Percentiles rank a stretch among this genome's conserved stretches.
These are phyloP conservation scores for Quercus phellos DNA, from an alignment of 331 rosid species.

Conservation along the genomic window DNA sequence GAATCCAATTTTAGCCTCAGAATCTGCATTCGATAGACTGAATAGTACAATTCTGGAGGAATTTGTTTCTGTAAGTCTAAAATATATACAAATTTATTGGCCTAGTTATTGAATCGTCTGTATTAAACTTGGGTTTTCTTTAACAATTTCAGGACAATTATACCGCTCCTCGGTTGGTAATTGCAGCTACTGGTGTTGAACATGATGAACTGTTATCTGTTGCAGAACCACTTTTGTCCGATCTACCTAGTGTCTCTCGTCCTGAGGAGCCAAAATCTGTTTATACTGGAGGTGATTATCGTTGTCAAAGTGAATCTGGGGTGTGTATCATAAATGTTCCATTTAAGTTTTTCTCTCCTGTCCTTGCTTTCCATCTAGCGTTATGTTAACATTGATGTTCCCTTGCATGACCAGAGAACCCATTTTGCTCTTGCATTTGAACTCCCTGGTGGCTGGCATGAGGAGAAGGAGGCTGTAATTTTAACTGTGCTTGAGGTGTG, in stretches of 20 bases:
- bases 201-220: slow-evolving; percentile 73
- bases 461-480: slow-evolving; percentile 79
- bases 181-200: slow-evolving; percentile 94
- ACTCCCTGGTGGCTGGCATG: slow-evolving; percentile 94
- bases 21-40: slow-evolving; percentile 56
- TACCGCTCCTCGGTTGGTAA: slow-evolving; percentile 74
- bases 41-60: slow-evolving; percentile 64
- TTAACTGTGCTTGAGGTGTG: slow-evolving; percentile 86
- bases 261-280: slow-evolving; percentile 66
- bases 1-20: slow-evolving; percentile 79
- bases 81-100: neutral
- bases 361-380: neutral
- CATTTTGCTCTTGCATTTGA: slow-evolving; percentile 96
- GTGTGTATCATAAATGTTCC: slow-evolving; percentile 39
- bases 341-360: slow-evolving; percentile 12
- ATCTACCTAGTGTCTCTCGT: slow-evolving; percentile 57
- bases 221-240: slow-evolving; percentile 88
- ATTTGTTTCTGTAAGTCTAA: slow-evolving; percentile 77
- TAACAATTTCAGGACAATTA: slow-evolving; percentile 67
- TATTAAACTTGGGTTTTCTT: slow-evolving; percentile 12
- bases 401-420: slow-evolving; percentile 58
- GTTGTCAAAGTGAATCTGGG: slow-evolving; percentile 75
- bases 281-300: slow-evolving; percentile 88
- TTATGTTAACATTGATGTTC: slow-evolving; percentile 12
- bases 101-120: neutral